phyloP scores from a whole-genome alignment of 208 protist genomes.

The Trypanosoma theileri region DNA sequence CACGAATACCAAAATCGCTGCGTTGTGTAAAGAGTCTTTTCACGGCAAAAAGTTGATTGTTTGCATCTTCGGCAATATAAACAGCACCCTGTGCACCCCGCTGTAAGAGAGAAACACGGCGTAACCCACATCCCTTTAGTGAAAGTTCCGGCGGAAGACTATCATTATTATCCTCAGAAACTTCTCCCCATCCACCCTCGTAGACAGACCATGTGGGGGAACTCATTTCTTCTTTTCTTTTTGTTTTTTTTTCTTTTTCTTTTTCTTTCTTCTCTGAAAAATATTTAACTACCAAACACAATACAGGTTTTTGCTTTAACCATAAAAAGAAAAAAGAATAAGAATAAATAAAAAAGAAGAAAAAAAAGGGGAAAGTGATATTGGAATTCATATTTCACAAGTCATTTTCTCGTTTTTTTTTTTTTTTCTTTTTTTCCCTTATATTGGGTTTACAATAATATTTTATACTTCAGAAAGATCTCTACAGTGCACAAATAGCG shows the following conservation, averaged over 20 bases:
- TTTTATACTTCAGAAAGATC: neutral
- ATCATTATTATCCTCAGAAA: conserved; percentile 20
- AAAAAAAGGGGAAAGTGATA: neutral
- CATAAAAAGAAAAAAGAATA: conserved; percentile 10
- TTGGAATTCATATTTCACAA: neutral
- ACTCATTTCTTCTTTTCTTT: conserved; percentile 21
- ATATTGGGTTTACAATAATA: neutral
- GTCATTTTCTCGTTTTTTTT: neutral
- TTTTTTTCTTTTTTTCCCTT: neutral
- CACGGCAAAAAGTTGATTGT: conserved; percentile 51
- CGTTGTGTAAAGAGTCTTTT: conserved; percentile 81
- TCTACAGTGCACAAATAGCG: neutral
- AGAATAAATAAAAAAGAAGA: neutral
- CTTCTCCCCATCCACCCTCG: conserved; percentile 35
- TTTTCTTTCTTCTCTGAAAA: conserved; percentile 1
- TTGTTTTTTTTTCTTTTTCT: neutral
- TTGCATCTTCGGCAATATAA: conserved; percentile 58
- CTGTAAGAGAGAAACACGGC: conserved; percentile 55
- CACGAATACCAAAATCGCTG: conserved; percentile 68
- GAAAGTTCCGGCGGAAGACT: conserved; percentile 27
- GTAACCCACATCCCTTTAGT: conserved; percentile 49
- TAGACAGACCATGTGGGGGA: conserved; percentile 81
- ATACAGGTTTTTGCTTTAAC: neutral
- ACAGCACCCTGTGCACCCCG: conserved; percentile 82
- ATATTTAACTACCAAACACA: neutral